These are phyloP conservation scores for Haplosporangium sp. DNA, from an alignment of 371 early-diverging fungal genomes.

Conservation along the genomic window DNA sequence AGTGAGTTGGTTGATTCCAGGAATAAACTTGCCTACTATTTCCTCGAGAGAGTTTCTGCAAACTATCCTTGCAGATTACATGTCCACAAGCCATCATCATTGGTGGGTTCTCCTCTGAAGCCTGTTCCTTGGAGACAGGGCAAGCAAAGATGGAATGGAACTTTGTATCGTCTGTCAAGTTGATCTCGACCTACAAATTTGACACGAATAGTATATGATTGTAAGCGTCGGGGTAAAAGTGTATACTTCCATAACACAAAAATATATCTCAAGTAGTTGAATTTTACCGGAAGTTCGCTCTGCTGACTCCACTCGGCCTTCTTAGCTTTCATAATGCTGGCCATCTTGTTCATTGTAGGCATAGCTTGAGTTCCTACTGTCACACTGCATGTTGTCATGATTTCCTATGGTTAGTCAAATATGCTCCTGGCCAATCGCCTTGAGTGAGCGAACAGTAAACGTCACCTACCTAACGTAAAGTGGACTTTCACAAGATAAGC, in stretches of 20 bases:
- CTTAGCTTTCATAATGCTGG: slow-evolving; percentile 85
- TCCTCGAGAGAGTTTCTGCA: slow-evolving; percentile 76
- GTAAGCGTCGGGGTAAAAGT: neutral
- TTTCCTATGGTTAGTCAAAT: neutral
- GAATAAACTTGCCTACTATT: slow-evolving; percentile 14
- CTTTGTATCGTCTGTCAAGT: slow-evolving; percentile 80
- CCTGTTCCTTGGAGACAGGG: slow-evolving; percentile 96
- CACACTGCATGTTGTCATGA: slow-evolving; percentile 59
- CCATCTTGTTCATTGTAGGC: slow-evolving; percentile 92
- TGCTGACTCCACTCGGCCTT: slow-evolving; percentile 91
- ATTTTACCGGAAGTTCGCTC: slow-evolving; percentile 86
- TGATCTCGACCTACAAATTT: slow-evolving; percentile 76
- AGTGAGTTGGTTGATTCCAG: neutral
- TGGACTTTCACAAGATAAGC: slow-evolving; percentile 83
- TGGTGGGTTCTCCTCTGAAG: slow-evolving; percentile 95
- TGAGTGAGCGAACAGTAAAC: neutral
- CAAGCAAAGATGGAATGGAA: slow-evolving; percentile 98
- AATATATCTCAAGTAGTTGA: neutral
- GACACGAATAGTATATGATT: neutral
- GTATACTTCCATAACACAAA: neutral
- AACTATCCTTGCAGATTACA: slow-evolving; percentile 92
- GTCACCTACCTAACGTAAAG: slow-evolving; percentile 74
- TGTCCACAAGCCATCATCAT: slow-evolving; percentile 99
- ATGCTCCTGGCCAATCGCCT: neutral
- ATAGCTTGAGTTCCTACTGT: slow-evolving; percentile 91